Conservation (phyloP, 1,139 yeast species). For the Pneumocystis wakefieldiae region DNA sequence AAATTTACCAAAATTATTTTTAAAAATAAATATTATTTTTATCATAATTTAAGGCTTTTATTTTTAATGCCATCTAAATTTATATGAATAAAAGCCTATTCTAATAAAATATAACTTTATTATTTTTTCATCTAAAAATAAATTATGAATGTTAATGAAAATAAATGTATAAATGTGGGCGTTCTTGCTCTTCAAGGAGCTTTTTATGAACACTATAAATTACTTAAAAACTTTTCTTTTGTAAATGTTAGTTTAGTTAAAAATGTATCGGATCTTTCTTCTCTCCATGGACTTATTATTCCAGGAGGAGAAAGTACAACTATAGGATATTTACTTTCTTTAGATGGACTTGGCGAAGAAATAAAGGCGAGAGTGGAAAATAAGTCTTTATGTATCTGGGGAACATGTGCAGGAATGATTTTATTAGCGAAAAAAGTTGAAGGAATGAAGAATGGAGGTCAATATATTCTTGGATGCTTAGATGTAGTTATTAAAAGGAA, state of each 20-base stretch:
- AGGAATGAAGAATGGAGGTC: conserved; percentile 41
- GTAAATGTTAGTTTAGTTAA: conserved; percentile 36
- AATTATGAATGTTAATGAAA: too few relatives aligned
- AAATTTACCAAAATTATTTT: too few relatives aligned
- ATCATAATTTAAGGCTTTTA: too few relatives aligned
- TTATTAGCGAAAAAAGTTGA: conserved; percentile 43
- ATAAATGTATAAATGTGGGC: conserved; percentile 32
- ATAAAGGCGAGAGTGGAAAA: conserved; percentile 35
- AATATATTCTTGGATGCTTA: conserved; percentile 49
- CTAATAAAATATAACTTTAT: too few relatives aligned
- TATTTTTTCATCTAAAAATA: too few relatives aligned
- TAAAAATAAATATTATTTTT: too few relatives aligned
- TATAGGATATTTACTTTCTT: conserved; percentile 51
- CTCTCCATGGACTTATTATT: conserved; percentile 48
- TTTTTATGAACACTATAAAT: conserved; percentile 52
- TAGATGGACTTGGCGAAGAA: conserved; percentile 43
- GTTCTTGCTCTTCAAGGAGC: conserved; percentile 76
- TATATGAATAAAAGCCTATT: too few relatives aligned
- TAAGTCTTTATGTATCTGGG: conserved; percentile 51
- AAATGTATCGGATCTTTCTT: conserved; percentile 34
- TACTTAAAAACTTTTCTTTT: conserved; percentile 25
- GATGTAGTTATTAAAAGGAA: conserved; percentile 52
- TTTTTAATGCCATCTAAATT: too few relatives aligned
- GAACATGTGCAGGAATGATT: conserved; percentile 76
- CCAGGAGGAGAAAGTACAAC: conserved; percentile 76